Conservation (phyloP, 2,329 filamentous ascomycete species). For the Cladosporium sp. region DNA sequence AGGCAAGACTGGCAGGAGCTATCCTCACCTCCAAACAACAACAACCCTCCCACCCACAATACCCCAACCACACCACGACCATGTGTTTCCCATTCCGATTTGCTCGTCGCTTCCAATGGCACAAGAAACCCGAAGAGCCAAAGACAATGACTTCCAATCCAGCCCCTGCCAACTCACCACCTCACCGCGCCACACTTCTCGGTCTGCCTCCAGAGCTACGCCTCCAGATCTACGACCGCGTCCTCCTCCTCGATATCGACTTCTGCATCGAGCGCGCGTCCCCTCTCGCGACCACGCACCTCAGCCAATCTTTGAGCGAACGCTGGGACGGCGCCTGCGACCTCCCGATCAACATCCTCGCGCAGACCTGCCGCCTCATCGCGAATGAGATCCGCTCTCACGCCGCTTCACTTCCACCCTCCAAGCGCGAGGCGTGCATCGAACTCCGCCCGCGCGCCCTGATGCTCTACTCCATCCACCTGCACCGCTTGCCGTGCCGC, state of each 20-base stretch:
- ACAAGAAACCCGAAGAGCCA: too few relatives aligned
- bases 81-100: too few relatives aligned
- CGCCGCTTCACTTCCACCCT: not conserved
- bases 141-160: not conserved
- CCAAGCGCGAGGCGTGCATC: slow-evolving; percentile 14
- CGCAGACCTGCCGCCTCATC: slow-evolving; percentile 17
- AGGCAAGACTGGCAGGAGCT: too few relatives aligned
- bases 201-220: slow-evolving; percentile 7
- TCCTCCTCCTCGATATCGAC: not conserved
- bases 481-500: slow-evolving; percentile 18
- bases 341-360: slow-evolving; percentile 8
- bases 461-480: slow-evolving; percentile 14
- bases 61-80: too few relatives aligned
- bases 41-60: too few relatives aligned
- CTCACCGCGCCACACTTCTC: not conserved
- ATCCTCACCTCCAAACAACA: too few relatives aligned
- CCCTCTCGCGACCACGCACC: not conserved
- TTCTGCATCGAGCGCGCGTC: not conserved
- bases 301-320: not conserved
- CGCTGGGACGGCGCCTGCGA: not conserved
- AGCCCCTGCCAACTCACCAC: not conserved
- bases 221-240: slow-evolving; percentile 3
- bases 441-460: slow-evolving; percentile 8
- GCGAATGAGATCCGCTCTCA: slow-evolving; percentile 16
- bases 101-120: too few relatives aligned